Base-by-base conservation (phyloP, 1,139 yeast genomes). In the Meyerozyma sp. region DNA sequence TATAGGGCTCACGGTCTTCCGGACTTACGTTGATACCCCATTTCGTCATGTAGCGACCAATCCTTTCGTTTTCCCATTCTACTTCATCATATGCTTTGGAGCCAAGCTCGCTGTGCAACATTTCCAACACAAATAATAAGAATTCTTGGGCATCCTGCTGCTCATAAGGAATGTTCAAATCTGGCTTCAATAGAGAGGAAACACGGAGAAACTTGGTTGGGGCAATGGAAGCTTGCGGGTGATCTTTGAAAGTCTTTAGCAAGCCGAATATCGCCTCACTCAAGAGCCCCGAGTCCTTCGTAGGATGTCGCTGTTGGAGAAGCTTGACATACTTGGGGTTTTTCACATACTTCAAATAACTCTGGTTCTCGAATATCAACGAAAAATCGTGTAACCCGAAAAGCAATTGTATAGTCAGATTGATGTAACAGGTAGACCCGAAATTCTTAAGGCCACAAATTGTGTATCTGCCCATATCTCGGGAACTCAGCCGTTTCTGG, bases 141-240 rank as follows among this genome's bases (percentile, higher is more conserved):
- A 84, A 84, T 52, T 85, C 94, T 48, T 84, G 88, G 2, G 91
- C 81, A 59, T 85, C 94, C 58, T 85, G 93, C 54, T 85, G 94
- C 52, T 83, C 87, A 49, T 71, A 63, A 0, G 91, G 91, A 9
- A 84, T 82, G 50, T 72, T 68, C 44, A 84, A 73, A 50, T 81
- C 86, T 0, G 89, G 89, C 51, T 82, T 79, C 32, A 82, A 56
- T 5, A 62, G 50, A 9, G 80, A 66, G 41, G 86, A 71, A 1
- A 75, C 65, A 45, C 81, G 70, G 35, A 84, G 65, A 52, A 84
- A 83, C 42, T 80, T 78, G 8, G 79, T 73, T 3, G 91, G 89
- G 1, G 83, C 81, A 35, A 84, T 79, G 0, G 83, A 73, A 35
- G 77, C 75, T 7, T 82, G 79, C 5, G 85, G 86, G 55, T 79